A percentile compares a stretch with the other conserved stretches of the same genome.
Conservation (phyloP, 2,329 filamentous ascomycete genomes). For the Nakataea oryzae region DNA sequence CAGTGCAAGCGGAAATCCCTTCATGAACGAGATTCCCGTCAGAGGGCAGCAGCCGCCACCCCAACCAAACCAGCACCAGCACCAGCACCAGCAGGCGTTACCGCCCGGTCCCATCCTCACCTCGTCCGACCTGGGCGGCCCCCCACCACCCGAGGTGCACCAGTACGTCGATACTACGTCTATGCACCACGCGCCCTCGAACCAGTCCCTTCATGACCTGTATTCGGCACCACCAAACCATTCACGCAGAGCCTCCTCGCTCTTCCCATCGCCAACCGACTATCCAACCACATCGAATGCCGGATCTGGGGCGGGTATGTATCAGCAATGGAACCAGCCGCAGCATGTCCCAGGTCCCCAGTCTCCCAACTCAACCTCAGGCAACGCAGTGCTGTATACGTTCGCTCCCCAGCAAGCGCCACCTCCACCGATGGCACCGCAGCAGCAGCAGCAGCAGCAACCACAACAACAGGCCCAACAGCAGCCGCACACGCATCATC, state of each 20-base stretch:
- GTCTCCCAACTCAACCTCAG: constrained; percentile 18
- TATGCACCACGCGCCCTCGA: constrained; percentile 17
- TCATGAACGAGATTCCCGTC: constrained; percentile 5
- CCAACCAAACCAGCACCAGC: background rate
- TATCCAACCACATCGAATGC: constrained; percentile 21
- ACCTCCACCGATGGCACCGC: background rate
- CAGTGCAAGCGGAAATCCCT: constrained; percentile 11
- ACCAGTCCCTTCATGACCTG: constrained; percentile 33
- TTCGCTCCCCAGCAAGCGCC: constrained; percentile 18
- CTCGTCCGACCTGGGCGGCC: background rate
- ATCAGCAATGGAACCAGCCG: constrained; percentile 19
- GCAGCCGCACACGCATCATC: background rate
- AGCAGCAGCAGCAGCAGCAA: constrained; percentile 21
- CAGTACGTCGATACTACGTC: background rate
- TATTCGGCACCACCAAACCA: constrained; percentile 13
- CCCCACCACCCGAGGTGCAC: background rate
- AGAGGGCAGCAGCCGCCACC: background rate
- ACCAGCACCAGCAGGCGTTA: background rate
- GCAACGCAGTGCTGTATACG: constrained; percentile 31
- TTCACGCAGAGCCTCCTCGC: constrained; percentile 32
- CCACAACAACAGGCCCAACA: constrained; percentile 6
- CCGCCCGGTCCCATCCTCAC: background rate
- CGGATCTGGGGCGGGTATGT: constrained; percentile 20
- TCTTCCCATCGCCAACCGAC: constrained; percentile 31
- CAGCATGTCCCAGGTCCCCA: background rate